phyloP scores from a whole-genome alignment of 208 protist species.

The Eutreptiella sp. region DNA sequence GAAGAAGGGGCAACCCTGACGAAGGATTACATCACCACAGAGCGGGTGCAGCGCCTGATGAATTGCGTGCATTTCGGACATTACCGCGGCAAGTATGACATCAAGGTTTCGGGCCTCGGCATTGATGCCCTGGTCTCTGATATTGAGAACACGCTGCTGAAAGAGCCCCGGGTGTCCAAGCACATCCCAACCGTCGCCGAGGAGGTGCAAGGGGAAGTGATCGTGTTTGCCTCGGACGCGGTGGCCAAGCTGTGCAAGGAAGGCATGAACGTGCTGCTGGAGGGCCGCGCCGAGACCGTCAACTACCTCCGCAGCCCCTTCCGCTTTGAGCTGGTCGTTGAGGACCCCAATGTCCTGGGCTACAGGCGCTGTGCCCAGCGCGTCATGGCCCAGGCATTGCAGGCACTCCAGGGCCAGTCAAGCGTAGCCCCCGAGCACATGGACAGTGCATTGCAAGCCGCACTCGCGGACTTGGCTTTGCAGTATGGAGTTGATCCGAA shows the following conservation, averaged over 20 bases:
- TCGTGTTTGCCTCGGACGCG: conserved; percentile 60
- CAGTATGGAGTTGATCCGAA: too few relatives aligned
- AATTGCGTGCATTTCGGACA: conserved; percentile 60
- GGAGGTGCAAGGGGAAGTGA: conserved; percentile 80
- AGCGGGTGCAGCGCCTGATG: conserved; percentile 49
- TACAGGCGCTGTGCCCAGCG: conserved; percentile 75
- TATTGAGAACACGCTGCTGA: conserved; percentile 76
- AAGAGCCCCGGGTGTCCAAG: conserved; percentile 58
- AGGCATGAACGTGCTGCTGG: conserved; percentile 77
- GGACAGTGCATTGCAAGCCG: too few relatives aligned
- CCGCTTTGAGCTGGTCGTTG: conserved; percentile 76
- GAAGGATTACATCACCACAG: conserved; percentile 29
- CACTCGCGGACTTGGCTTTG: too few relatives aligned
- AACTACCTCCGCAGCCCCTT: conserved; percentile 67
- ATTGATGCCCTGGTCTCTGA: conserved; percentile 50
- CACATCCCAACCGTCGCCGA: conserved; percentile 74
- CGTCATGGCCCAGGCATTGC: conserved; percentile 75
- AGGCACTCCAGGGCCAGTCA: too few relatives aligned
- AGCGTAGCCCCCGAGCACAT: too few relatives aligned
- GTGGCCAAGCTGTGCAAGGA: conserved; percentile 57
- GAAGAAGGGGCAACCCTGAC: conserved; percentile 46
- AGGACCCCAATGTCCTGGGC: conserved; percentile 55
- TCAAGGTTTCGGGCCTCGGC: conserved; percentile 50
- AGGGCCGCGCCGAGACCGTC: conserved; percentile 77
- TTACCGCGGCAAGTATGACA: conserved; percentile 51